These are phyloP conservation scores for Phlebopus sp. DNA, from an alignment of 1,284 basidiomycete genomes.

Conservation along the genomic window DNA sequence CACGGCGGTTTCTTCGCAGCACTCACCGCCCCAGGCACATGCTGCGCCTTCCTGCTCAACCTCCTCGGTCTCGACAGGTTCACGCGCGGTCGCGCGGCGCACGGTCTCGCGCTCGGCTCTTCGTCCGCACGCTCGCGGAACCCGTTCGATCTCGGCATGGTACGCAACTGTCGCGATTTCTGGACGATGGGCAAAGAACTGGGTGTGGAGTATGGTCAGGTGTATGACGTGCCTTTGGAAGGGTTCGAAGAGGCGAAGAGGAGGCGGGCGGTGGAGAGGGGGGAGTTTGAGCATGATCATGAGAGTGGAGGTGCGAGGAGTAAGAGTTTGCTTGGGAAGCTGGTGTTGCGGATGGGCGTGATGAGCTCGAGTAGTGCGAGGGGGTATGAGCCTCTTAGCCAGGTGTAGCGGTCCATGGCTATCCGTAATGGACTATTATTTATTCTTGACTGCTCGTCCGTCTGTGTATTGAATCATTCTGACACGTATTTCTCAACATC, in stretches of 20 bases:
- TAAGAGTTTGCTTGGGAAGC: constrained; percentile 37
- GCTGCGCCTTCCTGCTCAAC: constrained; percentile 73
- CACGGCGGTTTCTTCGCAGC: constrained; percentile 38
- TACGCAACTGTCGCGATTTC: constrained; percentile 92
- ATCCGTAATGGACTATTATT: too few relatives aligned
- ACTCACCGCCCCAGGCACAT: constrained; percentile 32
- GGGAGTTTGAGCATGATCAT: constrained; percentile 42
- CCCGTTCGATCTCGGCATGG: constrained; percentile 87
- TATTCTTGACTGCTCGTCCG: too few relatives aligned
- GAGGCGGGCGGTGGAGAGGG: constrained; percentile 48
- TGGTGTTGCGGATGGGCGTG: constrained; percentile 43
- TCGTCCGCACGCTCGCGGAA: constrained; percentile 53
- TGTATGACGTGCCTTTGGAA: constrained; percentile 88
- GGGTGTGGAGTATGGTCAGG: constrained; percentile 83
- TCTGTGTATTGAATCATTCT: too few relatives aligned
- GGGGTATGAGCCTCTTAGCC: constrained; percentile 36
- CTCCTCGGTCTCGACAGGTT: constrained; percentile 92
- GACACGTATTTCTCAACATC: too few relatives aligned
- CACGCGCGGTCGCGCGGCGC: constrained; percentile 84
- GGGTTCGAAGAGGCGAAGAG: constrained; percentile 74
- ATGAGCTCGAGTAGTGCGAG: constrained; percentile 30
- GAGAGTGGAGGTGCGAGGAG: constrained; percentile 39
- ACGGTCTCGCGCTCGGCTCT: constrained; percentile 61
- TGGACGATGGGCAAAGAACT: constrained; percentile 86
- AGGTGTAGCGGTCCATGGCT: constrained; percentile 28